A percentile compares a stretch with the other conserved stretches of the same genome.
phyloP scores from a whole-genome alignment of 768 basidiomycete genomes.

The Epithele typhae region DNA sequence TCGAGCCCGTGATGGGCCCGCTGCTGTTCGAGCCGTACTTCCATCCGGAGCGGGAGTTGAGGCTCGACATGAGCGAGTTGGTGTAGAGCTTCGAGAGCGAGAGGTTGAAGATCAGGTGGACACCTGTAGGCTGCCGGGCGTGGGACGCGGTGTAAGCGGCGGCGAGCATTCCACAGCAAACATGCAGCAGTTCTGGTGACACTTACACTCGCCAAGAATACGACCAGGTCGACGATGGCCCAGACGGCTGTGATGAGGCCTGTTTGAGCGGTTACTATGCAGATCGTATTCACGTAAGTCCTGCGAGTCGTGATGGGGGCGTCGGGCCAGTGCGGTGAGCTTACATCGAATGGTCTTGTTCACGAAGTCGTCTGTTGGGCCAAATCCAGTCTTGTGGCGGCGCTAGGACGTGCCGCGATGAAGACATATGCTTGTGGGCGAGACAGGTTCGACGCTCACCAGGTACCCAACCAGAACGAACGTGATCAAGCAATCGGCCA shows the following conservation, averaged over 20 bases:
- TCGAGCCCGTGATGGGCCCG: not conserved
- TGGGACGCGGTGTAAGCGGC: no score
- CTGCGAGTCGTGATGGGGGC: no score
- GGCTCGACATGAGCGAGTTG: slow-evolving; percentile 34
- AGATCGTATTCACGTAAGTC: no score
- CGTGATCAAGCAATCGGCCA: slow-evolving; percentile 41
- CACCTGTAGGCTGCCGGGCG: slow-evolving; percentile 13
- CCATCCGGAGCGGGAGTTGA: slow-evolving; percentile 35
- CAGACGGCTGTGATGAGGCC: slow-evolving; percentile 32
- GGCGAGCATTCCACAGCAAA: no score
- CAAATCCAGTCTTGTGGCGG: slow-evolving; percentile 39
- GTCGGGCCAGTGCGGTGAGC: no score
- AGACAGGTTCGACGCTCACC: no score
- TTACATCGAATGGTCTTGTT: slow-evolving; percentile 39
- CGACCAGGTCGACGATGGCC: slow-evolving; percentile 22
- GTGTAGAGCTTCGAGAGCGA: slow-evolving; percentile 37
- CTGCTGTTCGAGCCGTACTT: slow-evolving; percentile 11
- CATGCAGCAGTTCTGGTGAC: no score
- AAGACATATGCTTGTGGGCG: no score
- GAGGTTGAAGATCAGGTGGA: slow-evolving; percentile 31
- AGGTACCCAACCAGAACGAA: slow-evolving; percentile 38
- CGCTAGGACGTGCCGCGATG: no score
- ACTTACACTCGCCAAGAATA: slow-evolving; percentile 28
- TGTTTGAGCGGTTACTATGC: slow-evolving; percentile 38
- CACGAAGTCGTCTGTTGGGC: slow-evolving; percentile 36